A percentile compares a stretch with the other conserved stretches of the same genome.
These are phyloP conservation scores for Venturia oleaginea DNA, from an alignment of 2,329 filamentous ascomycete species.

Conservation along the genomic window DNA sequence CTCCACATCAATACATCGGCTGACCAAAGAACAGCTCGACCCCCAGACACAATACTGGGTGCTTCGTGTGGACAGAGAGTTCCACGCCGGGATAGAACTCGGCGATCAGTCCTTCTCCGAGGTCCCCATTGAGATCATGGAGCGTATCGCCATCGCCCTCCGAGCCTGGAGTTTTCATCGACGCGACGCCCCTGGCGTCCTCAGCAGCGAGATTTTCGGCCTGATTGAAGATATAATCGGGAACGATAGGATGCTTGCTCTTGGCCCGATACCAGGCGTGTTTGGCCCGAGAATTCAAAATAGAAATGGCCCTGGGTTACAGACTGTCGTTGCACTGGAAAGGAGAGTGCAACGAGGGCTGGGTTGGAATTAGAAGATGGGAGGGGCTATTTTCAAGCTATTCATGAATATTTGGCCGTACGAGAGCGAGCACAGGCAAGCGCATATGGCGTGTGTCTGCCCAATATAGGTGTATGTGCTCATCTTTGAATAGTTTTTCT, in stretches of 20 bases:
- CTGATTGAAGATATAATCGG: neutral
- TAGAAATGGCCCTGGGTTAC: too few relatives aligned
- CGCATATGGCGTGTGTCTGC: too few relatives aligned
- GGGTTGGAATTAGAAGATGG: too few relatives aligned
- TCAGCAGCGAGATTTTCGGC: neutral
- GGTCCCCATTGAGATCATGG: neutral
- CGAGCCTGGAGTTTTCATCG: neutral
- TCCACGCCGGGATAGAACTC: neutral
- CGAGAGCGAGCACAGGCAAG: too few relatives aligned
- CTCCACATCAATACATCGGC: neutral
- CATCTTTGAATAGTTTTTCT: too few relatives aligned
- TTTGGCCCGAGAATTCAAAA: too few relatives aligned
- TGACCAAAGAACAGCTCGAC: neutral
- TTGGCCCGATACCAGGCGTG: too few relatives aligned
- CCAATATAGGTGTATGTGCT: too few relatives aligned
- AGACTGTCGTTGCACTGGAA: too few relatives aligned
- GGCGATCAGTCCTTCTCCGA: neutral
- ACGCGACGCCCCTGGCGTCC: neutral
- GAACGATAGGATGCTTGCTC: neutral
- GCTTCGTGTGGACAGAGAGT: neutral
- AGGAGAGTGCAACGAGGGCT: too few relatives aligned
- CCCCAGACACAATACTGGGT: neutral
- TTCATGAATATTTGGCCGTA: too few relatives aligned
- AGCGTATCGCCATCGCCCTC: neutral
- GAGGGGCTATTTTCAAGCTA: too few relatives aligned